Base-by-base conservation (phyloP, 2,329 filamentous ascomycete species). In the Aspergillus proliferans region DNA sequence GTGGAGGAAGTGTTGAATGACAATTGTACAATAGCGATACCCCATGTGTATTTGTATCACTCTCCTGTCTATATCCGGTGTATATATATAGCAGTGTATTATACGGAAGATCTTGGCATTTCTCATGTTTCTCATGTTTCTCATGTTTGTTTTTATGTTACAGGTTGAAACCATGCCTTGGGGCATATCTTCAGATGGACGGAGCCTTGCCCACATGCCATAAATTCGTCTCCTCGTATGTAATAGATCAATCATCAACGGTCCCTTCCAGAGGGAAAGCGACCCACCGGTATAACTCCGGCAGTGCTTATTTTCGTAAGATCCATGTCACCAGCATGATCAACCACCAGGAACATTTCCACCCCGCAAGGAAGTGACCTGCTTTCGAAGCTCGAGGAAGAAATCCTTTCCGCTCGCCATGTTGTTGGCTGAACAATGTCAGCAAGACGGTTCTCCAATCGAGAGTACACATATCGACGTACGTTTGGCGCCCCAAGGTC, bases 351-450 rank as follows among this genome's bases (percentile, higher is more conserved):
- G 58, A 10, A 64, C 59, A 52, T 58, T 65, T 8, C 57, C 66
- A 28, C 59, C 59, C 50, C 68, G 71, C 38, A 74, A 57, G 9
- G 65, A 56, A 1, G 70, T 63, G 10, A 76, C 60, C 53, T 76
- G 74, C 56, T 74, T 76, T 38, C 73, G 70, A 26, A 76, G 66
- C 52, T 76, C 74, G 44, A 74, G 61, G 58, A 74, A 76, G 60
- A 76, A 76, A 51, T 76, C 74, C 58, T 72, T 76, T 7, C 72
- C 72, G 50, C 69, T 75, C 3, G 67, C 69, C 74, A 76, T 76
- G 2, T 65, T 65, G 50, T 75, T 75, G 33, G 72, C 74, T 76
- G 50, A 19, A 42, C n/a, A 21, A 46, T 26, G 45, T 59, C 45
- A 57, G 47, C 19, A 22, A 24, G 18, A 15, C 22, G n/a, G 26